phyloP scores from a whole-genome alignment of 1,139 yeast species.

The Kodamaea plutei region DNA sequence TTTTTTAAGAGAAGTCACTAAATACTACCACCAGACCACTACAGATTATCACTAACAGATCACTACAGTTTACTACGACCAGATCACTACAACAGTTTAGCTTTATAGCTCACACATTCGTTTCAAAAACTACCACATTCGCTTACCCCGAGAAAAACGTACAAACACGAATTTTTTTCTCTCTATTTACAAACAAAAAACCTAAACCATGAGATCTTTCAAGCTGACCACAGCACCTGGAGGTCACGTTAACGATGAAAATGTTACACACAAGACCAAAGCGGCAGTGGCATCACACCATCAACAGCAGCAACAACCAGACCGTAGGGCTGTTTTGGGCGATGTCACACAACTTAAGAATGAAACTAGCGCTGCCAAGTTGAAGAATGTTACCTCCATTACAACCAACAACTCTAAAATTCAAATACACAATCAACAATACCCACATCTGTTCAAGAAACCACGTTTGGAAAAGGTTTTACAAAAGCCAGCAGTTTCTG shows the following conservation, averaged over 20 bases:
- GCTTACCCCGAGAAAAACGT: neutral
- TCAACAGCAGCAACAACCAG: too few relatives aligned
- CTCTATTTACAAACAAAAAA: constrained; percentile 1
- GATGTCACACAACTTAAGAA: constrained; percentile 24
- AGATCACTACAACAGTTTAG: too few relatives aligned
- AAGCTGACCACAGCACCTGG: constrained; percentile 3
- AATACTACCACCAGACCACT: too few relatives aligned
- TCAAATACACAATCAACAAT: constrained; percentile 19
- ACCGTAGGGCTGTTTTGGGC: constrained; percentile 26
- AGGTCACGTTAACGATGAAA: neutral
- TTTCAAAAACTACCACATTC: neutral
- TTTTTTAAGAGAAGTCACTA: too few relatives aligned
- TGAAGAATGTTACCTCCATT: constrained; percentile 6
- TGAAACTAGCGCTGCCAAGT: constrained; percentile 5
- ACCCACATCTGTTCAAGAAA: constrained; percentile 20
- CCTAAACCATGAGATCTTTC: constrained; percentile 3
- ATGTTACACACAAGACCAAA: constrained; percentile 1
- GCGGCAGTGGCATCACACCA: neutral
- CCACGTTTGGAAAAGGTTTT: constrained; percentile 20
- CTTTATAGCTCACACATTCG: too few relatives aligned
- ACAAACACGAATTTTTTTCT: constrained; percentile 1
- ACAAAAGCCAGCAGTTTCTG: constrained; percentile 6
- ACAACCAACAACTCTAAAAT: constrained; percentile 15
- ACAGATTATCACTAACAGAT: too few relatives aligned
- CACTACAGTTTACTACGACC: too few relatives aligned